Evolutionary conservation across 2,329 filamentous ascomycete species (phyloP).

Genomic region (Neofusicoccum cordaticola): DNA sequence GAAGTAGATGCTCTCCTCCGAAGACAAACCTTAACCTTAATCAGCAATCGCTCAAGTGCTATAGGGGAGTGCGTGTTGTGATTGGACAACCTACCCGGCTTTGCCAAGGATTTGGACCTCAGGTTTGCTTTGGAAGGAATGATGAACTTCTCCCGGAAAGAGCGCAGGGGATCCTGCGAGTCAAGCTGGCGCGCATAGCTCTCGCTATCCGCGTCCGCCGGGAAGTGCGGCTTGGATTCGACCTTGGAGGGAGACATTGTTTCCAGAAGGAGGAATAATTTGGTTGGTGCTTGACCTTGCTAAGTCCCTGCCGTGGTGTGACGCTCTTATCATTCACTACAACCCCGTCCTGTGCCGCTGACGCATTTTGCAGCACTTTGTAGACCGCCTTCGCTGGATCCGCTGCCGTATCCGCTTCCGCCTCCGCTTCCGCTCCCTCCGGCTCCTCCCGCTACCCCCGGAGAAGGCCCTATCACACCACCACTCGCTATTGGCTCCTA

Average conservation of each 20-base stretch:
- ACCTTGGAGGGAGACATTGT: conserved; percentile 12
- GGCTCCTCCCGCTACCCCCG: background rate
- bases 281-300: background rate
- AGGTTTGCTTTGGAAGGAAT: conserved; percentile 15
- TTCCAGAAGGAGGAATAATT: background rate
- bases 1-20: conserved; percentile 18
- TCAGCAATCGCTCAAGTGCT: background rate
- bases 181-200: conserved; percentile 8
- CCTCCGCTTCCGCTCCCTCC: conserved; percentile 11
- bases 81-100: background rate
- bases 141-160: conserved; percentile 16
- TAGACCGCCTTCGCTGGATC: background rate
- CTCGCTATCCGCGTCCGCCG: conserved; percentile 9
- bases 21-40: background rate
- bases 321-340: conserved; percentile 9
- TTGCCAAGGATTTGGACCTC: background rate
- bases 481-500: background rate
- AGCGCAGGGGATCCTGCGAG: conserved; percentile 13
- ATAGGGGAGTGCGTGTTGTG: background rate
- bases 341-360: background rate
- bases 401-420: conserved; percentile 7
- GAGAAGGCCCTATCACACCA: conserved; percentile 10
- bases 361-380: background rate
- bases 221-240: conserved; percentile 11
- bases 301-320: conserved; percentile 1